Evolutionary conservation across 2,329 filamentous ascomycete genomes (phyloP).

Genomic region (Pyrenophora seminiperda): DNA sequence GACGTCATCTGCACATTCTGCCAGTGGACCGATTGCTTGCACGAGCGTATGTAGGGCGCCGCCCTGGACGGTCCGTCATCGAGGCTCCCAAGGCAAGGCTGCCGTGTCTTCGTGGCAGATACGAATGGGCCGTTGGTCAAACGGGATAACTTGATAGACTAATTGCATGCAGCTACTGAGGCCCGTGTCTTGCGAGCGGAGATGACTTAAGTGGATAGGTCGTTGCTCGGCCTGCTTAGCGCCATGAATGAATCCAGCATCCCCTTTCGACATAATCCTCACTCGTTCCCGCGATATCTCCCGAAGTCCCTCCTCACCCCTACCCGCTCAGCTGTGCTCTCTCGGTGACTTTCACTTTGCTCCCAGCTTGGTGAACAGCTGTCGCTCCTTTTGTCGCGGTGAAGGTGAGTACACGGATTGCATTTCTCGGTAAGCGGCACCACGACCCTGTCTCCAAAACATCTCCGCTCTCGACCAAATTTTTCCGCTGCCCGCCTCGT

Average conservation of each 20-base stretch:
- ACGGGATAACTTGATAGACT: slow-evolving; percentile 22
- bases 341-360: slow-evolving; percentile 36
- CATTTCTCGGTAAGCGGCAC: slow-evolving; percentile 44
- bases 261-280: slow-evolving; percentile 39
- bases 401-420: slow-evolving; percentile 10
- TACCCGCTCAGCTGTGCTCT: slow-evolving; percentile 30
- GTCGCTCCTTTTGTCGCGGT: slow-evolving; percentile 40
- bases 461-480: slow-evolving; percentile 43
- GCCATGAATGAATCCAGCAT: slow-evolving; percentile 31
- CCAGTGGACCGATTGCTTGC: slow-evolving; percentile 12
- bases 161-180: slow-evolving; percentile 40
- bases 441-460: slow-evolving; percentile 21
- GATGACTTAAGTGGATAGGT: slow-evolving; percentile 32
- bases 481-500: slow-evolving; percentile 38
- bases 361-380: slow-evolving; percentile 33
- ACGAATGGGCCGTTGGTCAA: slow-evolving; percentile 21
- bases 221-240: slow-evolving; percentile 39
- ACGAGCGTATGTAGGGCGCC: not conserved
- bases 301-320: slow-evolving; percentile 25
- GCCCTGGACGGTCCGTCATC: not conserved
- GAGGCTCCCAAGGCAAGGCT: not conserved
- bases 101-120: slow-evolving; percentile 1
- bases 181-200: slow-evolving; percentile 34
- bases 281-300: slow-evolving; percentile 31
- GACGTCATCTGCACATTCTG: slow-evolving; percentile 27